Percentiles rank a stretch among this genome's conserved stretches.
These are phyloP conservation scores for Sonneratia alba DNA, from an alignment of 345 rosid genomes.

Conservation along the genomic window DNA sequence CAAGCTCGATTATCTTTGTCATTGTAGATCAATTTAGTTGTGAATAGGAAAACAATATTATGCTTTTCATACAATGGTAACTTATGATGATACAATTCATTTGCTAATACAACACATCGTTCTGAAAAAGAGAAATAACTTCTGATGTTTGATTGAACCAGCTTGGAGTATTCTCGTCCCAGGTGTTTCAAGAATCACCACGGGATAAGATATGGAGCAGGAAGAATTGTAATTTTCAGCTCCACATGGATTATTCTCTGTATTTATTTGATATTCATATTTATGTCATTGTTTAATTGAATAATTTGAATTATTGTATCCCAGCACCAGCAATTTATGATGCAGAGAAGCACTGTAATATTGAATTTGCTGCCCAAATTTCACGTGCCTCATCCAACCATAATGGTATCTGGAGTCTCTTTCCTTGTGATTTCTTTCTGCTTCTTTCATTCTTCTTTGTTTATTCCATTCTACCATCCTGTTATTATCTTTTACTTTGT, in stretches of 20 bases:
- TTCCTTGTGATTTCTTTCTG: constrained; percentile 1
- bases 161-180: constrained; percentile 98
- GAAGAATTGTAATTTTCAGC: constrained; percentile 49
- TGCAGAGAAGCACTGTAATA: constrained; percentile 95
- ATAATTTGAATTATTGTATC: background rate
- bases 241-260: background rate
- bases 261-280: background rate
- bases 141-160: constrained; percentile 28
- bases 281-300: background rate
- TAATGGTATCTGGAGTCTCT: constrained; percentile 31
- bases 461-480: background rate
- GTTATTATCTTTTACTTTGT: too few species aligned
- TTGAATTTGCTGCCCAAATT: constrained; percentile 89
- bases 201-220: constrained; percentile 64
- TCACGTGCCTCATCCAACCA: constrained; percentile 43
- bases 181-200: constrained; percentile 89
- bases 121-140: background rate
- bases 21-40: background rate
- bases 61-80: background rate
- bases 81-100: background rate
- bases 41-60: background rate
- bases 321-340: constrained; percentile 79
- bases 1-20: background rate
- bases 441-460: background rate
- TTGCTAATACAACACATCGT: too few species aligned